Conservation (phyloP, 2,329 filamentous ascomycete genomes). For the Raffaelea ambrosiae region DNA sequence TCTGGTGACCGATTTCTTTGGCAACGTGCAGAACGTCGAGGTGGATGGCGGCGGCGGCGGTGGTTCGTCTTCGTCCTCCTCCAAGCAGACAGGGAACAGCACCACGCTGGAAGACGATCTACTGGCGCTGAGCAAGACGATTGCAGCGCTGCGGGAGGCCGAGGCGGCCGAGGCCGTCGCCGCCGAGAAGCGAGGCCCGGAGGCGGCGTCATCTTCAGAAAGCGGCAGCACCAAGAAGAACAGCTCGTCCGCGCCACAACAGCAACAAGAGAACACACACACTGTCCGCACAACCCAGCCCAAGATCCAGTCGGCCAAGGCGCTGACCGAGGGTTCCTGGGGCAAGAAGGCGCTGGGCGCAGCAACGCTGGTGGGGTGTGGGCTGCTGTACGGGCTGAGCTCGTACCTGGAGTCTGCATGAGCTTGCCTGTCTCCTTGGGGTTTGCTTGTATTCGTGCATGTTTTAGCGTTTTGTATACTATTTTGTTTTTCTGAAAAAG, state of each 20-base stretch:
- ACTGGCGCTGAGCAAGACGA: conserved; percentile 62
- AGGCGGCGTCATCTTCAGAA: not conserved
- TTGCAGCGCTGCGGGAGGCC: conserved; percentile 39
- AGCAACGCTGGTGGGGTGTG: conserved; percentile 53
- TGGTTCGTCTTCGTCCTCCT: conserved; percentile 26
- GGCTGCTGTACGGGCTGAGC: conserved; percentile 48
- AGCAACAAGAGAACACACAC: no score
- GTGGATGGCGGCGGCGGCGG: conserved; percentile 49
- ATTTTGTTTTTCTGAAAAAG: not conserved
- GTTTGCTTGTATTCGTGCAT: not conserved
- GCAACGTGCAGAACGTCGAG: conserved; percentile 95
- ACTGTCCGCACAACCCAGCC: not conserved
- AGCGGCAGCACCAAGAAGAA: conserved; percentile 1
- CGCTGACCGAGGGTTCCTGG: conserved; percentile 56
- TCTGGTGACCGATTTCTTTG: conserved; percentile 93
- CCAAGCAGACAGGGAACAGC: conserved; percentile 25
- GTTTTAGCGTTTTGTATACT: not conserved
- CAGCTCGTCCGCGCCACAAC: conserved; percentile 1
- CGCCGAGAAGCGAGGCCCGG: conserved; percentile 12
- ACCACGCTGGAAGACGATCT: conserved; percentile 63
- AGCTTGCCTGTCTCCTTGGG: not conserved
- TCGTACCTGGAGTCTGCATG: conserved; percentile 36
- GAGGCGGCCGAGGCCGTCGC: not conserved
- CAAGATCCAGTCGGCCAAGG: conserved; percentile 40
- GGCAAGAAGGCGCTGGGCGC: conserved; percentile 56